phyloP scores from a whole-genome alignment of 257 asterid species.

The Solanum rostratum region DNA sequence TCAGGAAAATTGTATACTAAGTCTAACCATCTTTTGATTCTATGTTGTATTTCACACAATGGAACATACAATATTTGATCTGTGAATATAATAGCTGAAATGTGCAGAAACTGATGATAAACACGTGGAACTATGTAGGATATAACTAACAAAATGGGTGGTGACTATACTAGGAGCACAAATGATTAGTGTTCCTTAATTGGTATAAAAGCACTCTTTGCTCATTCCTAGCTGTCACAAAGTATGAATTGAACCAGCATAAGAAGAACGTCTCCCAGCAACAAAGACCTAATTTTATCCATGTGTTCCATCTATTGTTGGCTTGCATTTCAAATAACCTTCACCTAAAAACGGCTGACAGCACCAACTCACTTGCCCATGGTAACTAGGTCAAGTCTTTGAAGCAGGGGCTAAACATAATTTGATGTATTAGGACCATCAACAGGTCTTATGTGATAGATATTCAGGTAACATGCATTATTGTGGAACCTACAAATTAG shows the following conservation, averaged over 20 bases:
- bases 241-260: not conserved
- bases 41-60: not conserved
- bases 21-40: not conserved
- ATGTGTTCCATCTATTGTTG: not conserved
- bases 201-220: not conserved
- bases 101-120: not conserved
- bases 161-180: not conserved
- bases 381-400: not conserved
- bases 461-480: not conserved
- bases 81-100: not conserved
- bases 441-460: not conserved
- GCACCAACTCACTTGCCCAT: not conserved
- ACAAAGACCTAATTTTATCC: not conserved
- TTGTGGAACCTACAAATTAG: not conserved
- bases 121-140: not conserved
- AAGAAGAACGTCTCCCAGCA: not conserved
- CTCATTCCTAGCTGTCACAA: not conserved
- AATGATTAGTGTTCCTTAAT: not conserved
- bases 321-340: not conserved
- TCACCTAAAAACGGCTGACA: not conserved
- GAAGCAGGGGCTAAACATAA: not conserved
- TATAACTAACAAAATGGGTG: not conserved
- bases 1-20: not conserved
- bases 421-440: not conserved
- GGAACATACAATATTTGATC: not conserved